A percentile compares a stretch with the other conserved stretches of the same genome.
Evolutionary conservation across 2,329 filamentous ascomycete genomes (phyloP).

Genomic region (Penicillium griseofulvum): DNA sequence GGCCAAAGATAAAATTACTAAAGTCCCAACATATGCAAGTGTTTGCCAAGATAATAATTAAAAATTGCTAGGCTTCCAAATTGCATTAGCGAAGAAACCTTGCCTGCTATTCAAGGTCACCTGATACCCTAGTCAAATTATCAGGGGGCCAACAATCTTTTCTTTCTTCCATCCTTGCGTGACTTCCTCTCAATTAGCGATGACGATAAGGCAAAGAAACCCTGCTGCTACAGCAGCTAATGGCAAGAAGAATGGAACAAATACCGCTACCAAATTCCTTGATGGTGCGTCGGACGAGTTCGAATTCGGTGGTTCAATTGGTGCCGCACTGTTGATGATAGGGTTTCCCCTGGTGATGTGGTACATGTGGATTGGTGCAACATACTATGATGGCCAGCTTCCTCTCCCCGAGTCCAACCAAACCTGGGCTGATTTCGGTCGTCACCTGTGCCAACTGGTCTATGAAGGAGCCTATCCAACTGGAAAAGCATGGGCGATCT

Average conservation of each 20-base stretch:
- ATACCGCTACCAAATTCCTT: not conserved
- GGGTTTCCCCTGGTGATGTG: constrained; percentile 91
- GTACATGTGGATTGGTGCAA: constrained; percentile 97
- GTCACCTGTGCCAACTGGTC: constrained; percentile 66
- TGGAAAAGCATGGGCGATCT: constrained; percentile 79
- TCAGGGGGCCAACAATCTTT: too few relatives aligned
- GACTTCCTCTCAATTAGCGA: not conserved
- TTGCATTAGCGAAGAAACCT: too few relatives aligned
- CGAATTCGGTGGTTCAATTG: constrained; percentile 84
- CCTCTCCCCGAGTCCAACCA: constrained; percentile 65
- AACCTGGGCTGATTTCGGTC: constrained; percentile 65
- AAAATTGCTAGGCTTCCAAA: too few relatives aligned
- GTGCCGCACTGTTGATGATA: constrained; percentile 77
- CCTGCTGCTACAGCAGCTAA: not conserved
- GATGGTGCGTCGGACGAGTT: constrained; percentile 26
- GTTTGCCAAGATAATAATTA: too few relatives aligned
- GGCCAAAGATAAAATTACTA: too few relatives aligned
- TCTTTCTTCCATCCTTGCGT: too few relatives aligned
- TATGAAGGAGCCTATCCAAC: constrained; percentile 82
- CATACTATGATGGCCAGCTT: constrained; percentile 80
- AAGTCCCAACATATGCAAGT: too few relatives aligned
- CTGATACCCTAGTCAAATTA: too few relatives aligned
- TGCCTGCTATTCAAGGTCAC: too few relatives aligned
- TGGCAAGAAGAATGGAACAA: not conserved
- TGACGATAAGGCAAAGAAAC: not conserved